Base-by-base conservation (phyloP, 768 basidiomycete genomes). In the Lepiota brunneoincarnata region DNA sequence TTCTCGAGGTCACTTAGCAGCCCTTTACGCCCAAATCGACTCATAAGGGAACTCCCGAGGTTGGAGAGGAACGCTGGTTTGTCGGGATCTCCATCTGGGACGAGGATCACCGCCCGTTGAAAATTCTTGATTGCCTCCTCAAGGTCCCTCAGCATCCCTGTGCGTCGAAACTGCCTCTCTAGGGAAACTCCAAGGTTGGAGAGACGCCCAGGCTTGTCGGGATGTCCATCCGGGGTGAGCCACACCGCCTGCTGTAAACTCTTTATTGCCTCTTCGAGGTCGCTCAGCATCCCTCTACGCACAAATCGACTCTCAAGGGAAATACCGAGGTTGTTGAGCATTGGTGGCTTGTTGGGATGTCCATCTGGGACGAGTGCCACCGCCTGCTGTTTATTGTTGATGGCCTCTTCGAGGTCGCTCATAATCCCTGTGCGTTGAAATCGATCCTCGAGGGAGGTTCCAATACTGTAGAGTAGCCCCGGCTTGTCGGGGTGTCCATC, bases 71-170 rank as follows among this genome's bases (percentile, higher is more conserved):
- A 28, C 26, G 4, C 26, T 28, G 7, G 26, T 28, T 28, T 28
- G 34, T 42, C 18, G 4, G 51, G 15, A 20, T 44, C 40, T 23
- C 41, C 51, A n/a, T 38, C 15, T 20, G 51, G 51, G 14, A 39
- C 36, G 15, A 44, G 42, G 17, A 15, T 4, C 11, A 53, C 20
- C 11, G 51, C 17, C 28, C 20, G n/a, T 12, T 44, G 41, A 14
- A 26, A 34, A n/a, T 44, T 15, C 36, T 24, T 20, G 42, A 44
- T 44, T 23, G 51, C 51, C 21, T 53, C 51, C 20, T 44, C 24
- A 6, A 53, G 15, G 7, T 51, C 26, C 0, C 26, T 4, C 3
- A 44, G 26, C 4, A 20, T 36, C 11, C 49, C 31, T 14, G n/a
- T 51, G 39, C 15, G 20, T 17, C 36, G 2, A 18, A 36, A 43